These are phyloP conservation scores for Rhodocollybia butyracea DNA, from an alignment of 768 basidiomycete genomes.

Conservation along the genomic window DNA sequence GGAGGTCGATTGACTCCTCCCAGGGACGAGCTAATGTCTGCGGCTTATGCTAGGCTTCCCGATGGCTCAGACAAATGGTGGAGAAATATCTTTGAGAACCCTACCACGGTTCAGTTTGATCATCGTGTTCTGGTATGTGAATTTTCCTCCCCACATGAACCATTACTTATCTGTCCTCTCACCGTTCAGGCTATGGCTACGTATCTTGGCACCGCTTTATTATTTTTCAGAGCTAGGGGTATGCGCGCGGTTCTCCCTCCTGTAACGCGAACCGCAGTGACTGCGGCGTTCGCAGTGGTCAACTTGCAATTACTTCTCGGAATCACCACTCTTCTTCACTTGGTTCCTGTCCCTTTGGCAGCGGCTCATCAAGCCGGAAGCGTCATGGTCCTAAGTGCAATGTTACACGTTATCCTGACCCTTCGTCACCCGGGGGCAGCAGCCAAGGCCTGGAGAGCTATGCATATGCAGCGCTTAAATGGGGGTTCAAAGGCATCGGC, in stretches of 20 bases:
- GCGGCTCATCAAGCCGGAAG: conserved; percentile 96
- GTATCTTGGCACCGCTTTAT: conserved; percentile 60
- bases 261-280: conserved; percentile 46
- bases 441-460: conserved; percentile 55
- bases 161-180: conserved; percentile 4
- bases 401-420: conserved; percentile 72
- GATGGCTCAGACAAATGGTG: conserved; percentile 86
- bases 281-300: conserved; percentile 71
- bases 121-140: conserved; percentile 83
- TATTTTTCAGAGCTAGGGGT: conserved; percentile 51
- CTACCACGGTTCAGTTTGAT: conserved; percentile 95
- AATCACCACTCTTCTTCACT: conserved; percentile 78
- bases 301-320: conserved; percentile 75
- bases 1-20: conserved; percentile 85
- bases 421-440: conserved; percentile 67
- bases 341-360: conserved; percentile 90
- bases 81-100: conserved; percentile 96
- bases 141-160: not conserved
- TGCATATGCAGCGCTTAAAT: conserved; percentile 4
- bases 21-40: conserved; percentile 73
- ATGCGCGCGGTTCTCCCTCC: conserved; percentile 63
- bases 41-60: conserved; percentile 63
- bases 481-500: not conserved
- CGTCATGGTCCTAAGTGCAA: conserved; percentile 78
- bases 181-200: conserved; percentile 75